Evolutionary conservation across 176 grass and related monocot species (phyloP).

Genomic region (Thalia dealbata): DNA sequence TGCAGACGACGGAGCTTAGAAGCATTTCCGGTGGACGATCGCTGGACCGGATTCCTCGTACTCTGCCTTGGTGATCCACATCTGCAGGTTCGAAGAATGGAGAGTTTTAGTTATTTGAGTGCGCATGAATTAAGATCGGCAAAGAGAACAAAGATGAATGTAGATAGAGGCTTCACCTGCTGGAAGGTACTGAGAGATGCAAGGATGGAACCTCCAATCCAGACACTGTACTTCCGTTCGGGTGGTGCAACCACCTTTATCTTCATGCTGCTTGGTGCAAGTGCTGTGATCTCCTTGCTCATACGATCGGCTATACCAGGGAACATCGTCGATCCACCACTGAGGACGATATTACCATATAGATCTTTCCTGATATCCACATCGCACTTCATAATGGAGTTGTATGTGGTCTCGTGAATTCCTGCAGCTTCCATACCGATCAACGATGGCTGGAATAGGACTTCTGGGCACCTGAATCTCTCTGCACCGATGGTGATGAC

Average conservation of each 20-base stretch:
- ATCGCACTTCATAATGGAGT: constrained; percentile 8
- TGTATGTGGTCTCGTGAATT: constrained; percentile 3
- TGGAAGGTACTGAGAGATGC: constrained; percentile 6
- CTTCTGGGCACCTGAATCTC: constrained; percentile 7
- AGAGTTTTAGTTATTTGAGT: background rate
- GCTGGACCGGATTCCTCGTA: constrained; percentile 5
- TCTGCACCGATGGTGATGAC: constrained; percentile 2
- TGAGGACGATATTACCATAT: constrained; percentile 3
- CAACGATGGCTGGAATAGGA: background rate
- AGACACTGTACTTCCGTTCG: background rate
- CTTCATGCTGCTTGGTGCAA: constrained; percentile 10
- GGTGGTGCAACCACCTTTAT: constrained; percentile 5
- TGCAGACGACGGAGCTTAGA: background rate
- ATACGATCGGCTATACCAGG: constrained; percentile 6
- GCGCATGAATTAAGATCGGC: background rate
- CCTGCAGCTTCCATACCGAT: constrained; percentile 2
- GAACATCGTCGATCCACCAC: constrained; percentile 3
- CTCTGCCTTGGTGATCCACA: constrained; percentile 6
- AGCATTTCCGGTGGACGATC: constrained; percentile 6
- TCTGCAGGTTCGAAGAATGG: background rate
- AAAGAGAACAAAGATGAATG: background rate
- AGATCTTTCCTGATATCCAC: constrained; percentile 12
- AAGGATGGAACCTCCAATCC: constrained; percentile 5
- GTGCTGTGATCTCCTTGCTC: background rate
- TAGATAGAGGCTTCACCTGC: background rate